Evolutionary conservation across 805 yeast species (phyloP).

Genomic region (Kuraishia ogatae): DNA sequence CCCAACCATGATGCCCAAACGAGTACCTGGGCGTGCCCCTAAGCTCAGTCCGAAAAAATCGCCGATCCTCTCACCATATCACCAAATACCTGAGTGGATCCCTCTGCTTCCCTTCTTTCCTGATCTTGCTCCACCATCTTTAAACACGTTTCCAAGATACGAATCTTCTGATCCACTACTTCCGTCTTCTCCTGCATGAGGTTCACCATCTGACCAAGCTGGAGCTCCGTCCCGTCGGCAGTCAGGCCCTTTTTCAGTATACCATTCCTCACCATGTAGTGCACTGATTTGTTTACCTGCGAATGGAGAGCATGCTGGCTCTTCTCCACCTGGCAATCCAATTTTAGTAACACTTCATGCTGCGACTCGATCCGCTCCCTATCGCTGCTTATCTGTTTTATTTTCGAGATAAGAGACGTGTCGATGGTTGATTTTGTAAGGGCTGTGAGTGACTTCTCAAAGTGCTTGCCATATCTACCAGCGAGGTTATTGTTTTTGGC

Average conservation of each 20-base stretch:
- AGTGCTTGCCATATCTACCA: constrained; percentile 12
- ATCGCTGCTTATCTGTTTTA: constrained; percentile 21
- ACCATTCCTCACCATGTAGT: constrained; percentile 8
- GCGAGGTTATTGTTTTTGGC: constrained; percentile 12
- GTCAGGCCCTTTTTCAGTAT: constrained; percentile 7
- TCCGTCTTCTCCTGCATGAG: constrained; percentile 53
- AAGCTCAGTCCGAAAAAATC: constrained; percentile 1
- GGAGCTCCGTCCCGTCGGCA: background rate
- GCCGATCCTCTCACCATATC: constrained; percentile 9
- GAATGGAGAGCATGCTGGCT: constrained; percentile 7
- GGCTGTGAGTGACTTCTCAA: constrained; percentile 12
- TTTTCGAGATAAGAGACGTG: constrained; percentile 11
- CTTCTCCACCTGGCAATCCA: constrained; percentile 7
- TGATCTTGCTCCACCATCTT: constrained; percentile 19
- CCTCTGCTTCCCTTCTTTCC: constrained; percentile 1
- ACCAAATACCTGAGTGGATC: too few relatives aligned
- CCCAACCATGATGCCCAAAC: too few relatives aligned
- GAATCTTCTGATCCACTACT: constrained; percentile 56
- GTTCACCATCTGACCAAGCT: constrained; percentile 5
- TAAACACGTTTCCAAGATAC: constrained; percentile 58
- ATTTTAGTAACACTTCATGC: constrained; percentile 8
- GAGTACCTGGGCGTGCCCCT: too few relatives aligned
- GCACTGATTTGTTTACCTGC: constrained; percentile 9
- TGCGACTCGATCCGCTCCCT: constrained; percentile 17
- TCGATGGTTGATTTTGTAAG: constrained; percentile 5